Conservation (phyloP, 2,329 filamentous ascomycete species). For the Purpureocillium lavendulum region DNA sequence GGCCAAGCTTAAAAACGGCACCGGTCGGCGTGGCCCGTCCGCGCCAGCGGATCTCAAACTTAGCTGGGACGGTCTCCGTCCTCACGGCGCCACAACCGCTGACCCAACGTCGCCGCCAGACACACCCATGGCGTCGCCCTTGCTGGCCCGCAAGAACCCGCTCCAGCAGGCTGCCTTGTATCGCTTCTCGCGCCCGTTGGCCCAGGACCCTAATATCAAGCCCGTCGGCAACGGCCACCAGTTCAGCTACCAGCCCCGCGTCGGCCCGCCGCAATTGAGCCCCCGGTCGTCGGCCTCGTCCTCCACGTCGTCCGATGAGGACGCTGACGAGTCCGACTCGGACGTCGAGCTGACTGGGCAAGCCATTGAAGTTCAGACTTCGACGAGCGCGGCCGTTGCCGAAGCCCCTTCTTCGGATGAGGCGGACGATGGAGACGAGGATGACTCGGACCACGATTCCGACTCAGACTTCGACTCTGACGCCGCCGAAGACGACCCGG, state of each 20-base stretch:
- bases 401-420: slow-evolving; percentile 2
- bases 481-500: too few species aligned
- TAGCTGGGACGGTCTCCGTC: slow-evolving; percentile 14
- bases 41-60: slow-evolving; percentile 31
- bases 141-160: slow-evolving; percentile 23
- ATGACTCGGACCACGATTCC: slow-evolving; percentile 10
- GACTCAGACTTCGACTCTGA: slow-evolving; percentile 5
- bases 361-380: not conserved
- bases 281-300: slow-evolving; percentile 26
- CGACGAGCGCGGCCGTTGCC: not conserved
- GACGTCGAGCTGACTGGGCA: slow-evolving; percentile 7
- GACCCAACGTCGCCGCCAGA: slow-evolving; percentile 39
- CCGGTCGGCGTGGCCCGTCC: slow-evolving; percentile 24
- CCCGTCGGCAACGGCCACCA: slow-evolving; percentile 32
- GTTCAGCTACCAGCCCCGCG: slow-evolving; percentile 29
- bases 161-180: slow-evolving; percentile 22
- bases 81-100: slow-evolving; percentile 14
- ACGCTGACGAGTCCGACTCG: slow-evolving; percentile 11
- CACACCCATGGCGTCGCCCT: slow-evolving; percentile 32
- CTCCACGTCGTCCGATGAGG: slow-evolving; percentile 11
- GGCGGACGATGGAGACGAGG: slow-evolving; percentile 8
- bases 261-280: slow-evolving; percentile 26
- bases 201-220: slow-evolving; percentile 30
- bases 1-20: slow-evolving; percentile 4
- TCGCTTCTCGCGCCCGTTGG: slow-evolving; percentile 19